A percentile compares a stretch with the other conserved stretches of the same genome.
phyloP scores from a whole-genome alignment of 441 rosid genomes.

The Isatis lusitanica region DNA sequence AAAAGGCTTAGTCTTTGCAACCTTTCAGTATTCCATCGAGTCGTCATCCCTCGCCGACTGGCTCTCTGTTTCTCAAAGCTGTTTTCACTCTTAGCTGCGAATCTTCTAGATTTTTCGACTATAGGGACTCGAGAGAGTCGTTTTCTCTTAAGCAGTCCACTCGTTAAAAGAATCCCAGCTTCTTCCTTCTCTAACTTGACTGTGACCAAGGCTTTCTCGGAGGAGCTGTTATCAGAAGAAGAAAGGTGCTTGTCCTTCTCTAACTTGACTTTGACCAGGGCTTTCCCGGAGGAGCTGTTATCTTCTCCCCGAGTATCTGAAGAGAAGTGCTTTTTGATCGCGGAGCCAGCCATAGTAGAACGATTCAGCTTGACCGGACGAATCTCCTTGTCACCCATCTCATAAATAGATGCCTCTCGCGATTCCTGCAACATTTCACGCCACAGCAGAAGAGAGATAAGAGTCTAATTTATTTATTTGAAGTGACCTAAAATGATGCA shows the following conservation, averaged over 20 bases:
- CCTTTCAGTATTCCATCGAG: conserved; percentile 83
- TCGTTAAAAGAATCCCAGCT: conserved; percentile 32
- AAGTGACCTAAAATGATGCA: not conserved
- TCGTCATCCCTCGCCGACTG: conserved; percentile 33
- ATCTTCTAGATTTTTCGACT: conserved; percentile 36
- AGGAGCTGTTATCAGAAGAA: not conserved
- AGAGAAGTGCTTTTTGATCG: not conserved
- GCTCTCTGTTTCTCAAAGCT: conserved; percentile 13
- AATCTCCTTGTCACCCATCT: conserved; percentile 1
- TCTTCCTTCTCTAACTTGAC: conserved; percentile 42
- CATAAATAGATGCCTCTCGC: not conserved
- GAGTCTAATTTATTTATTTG: not conserved
- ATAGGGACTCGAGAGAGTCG: conserved; percentile 25
- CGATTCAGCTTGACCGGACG: not conserved
- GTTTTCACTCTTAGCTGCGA: conserved; percentile 27
- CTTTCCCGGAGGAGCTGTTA: not conserved
- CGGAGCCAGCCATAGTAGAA: conserved; percentile 2
- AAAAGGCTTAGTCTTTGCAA: conserved; percentile 10
- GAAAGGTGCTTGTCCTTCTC: conserved; percentile 6
- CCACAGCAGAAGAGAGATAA: not conserved
- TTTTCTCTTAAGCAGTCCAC: conserved; percentile 48
- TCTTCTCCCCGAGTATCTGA: not conserved
- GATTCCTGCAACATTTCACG: conserved; percentile 11
- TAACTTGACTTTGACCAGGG: not conserved
- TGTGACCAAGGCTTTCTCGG: conserved; percentile 1